Conservation (phyloP, 2,329 filamentous ascomycete genomes). For the Aspergillus udagawae region DNA sequence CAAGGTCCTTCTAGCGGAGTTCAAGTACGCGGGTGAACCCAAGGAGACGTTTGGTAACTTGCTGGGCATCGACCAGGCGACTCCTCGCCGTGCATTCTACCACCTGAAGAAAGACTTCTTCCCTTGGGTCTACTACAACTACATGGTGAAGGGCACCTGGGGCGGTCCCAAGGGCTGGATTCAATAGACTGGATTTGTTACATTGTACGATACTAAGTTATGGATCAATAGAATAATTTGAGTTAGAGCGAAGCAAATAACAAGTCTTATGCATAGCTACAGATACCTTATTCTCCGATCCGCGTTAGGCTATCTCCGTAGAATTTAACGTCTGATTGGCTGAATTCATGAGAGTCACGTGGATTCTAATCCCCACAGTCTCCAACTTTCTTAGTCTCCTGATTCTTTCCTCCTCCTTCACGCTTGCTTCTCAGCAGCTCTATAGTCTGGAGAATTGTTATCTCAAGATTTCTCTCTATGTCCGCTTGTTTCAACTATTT, state of each 20-base stretch:
- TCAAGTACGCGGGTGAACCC: conserved; percentile 60
- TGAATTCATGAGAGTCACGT: background rate
- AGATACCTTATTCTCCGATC: background rate
- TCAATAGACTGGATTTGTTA: background rate
- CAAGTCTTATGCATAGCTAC: too few species aligned
- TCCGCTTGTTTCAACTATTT: too few species aligned
- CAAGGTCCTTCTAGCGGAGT: conserved; percentile 62
- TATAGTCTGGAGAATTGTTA: background rate
- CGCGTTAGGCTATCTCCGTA: background rate
- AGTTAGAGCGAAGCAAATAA: background rate
- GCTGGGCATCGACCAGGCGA: conserved; percentile 56
- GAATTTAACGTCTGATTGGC: too few species aligned
- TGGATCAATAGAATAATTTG: background rate
- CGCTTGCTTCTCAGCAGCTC: background rate
- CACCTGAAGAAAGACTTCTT: conserved; percentile 65
- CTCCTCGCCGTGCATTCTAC: conserved; percentile 56
- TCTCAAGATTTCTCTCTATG: background rate
- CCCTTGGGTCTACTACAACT: conserved; percentile 61
- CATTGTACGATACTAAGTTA: background rate
- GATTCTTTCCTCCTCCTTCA: background rate
- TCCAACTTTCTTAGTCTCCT: background rate
- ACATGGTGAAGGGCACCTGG: conserved; percentile 61
- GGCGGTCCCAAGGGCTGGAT: conserved; percentile 55
- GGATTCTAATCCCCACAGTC: background rate
- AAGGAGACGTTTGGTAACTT: conserved; percentile 58